phyloP scores from a whole-genome alignment of 2,329 filamentous ascomycete species.

The Cladophialophora bantiana region DNA sequence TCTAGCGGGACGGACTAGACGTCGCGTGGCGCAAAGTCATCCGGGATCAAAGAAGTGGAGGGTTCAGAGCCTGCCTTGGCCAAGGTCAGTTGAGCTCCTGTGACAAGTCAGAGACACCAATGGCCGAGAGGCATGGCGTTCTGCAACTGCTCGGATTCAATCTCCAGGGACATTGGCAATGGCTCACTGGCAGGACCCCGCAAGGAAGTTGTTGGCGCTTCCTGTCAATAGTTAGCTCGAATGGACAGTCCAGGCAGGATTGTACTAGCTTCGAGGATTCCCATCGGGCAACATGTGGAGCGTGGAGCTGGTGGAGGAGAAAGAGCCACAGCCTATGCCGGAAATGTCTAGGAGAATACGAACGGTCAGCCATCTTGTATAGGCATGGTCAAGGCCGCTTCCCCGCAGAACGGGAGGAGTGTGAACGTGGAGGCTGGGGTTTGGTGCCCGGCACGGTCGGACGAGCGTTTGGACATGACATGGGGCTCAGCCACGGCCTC shows the following conservation, averaged over 20 bases:
- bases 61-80: conserved; percentile 5
- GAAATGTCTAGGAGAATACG: not conserved
- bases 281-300: conserved; percentile 22
- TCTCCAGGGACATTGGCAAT: conserved; percentile 12
- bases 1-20: conserved; percentile 6
- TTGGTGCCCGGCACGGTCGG: conserved; percentile 10
- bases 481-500: conserved; percentile 6
- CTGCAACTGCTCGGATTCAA: conserved; percentile 15
- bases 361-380: not conserved
- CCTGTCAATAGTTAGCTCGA: conserved; percentile 15
- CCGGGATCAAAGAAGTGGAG: not conserved
- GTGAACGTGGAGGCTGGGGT: conserved; percentile 22
- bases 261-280: not conserved
- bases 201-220: conserved; percentile 13
- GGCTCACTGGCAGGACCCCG: conserved; percentile 15
- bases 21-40: conserved; percentile 8
- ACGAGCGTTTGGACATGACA: conserved; percentile 5
- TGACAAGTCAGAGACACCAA: not conserved
- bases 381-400: not conserved
- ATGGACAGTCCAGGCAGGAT: not conserved
- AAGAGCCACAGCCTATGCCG: not conserved
- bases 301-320: conserved; percentile 21
- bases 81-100: conserved; percentile 6
- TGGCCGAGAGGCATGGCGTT: conserved; percentile 11
- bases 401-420: conserved; percentile 15